Conservation (phyloP, 768 basidiomycete species). For the Russula earlei region DNA sequence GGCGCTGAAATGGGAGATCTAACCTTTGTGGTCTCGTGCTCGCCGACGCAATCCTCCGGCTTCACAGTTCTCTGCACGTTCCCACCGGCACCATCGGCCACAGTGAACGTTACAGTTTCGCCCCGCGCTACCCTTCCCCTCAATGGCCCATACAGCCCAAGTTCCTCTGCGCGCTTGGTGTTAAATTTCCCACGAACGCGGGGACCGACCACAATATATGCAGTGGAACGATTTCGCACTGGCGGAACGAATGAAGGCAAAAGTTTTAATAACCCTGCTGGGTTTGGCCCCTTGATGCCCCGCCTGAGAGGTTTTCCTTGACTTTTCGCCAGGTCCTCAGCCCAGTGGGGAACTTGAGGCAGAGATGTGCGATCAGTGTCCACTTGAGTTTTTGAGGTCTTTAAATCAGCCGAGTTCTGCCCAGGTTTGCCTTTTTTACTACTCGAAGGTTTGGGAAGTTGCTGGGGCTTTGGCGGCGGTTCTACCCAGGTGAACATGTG, state of each 20-base stretch:
- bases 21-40: slow-evolving; percentile 42
- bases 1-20: slow-evolving; percentile 7
- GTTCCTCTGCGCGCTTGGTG: slow-evolving; percentile 45
- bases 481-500: slow-evolving; percentile 43
- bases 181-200: slow-evolving; percentile 60
- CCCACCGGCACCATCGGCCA: slow-evolving; percentile 37
- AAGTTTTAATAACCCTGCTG: slow-evolving; percentile 5
- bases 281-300: neutral
- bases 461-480: slow-evolving; percentile 6
- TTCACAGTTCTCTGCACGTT: slow-evolving; percentile 39
- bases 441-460: neutral
- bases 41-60: slow-evolving; percentile 53
- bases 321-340: neutral
- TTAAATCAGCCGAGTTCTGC: neutral
- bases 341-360: slow-evolving; percentile 16
- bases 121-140: slow-evolving; percentile 59
- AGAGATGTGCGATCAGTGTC: neutral
- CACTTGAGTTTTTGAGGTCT: neutral
- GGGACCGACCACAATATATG: slow-evolving; percentile 37
- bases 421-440: slow-evolving; percentile 4
- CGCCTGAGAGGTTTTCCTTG: neutral
- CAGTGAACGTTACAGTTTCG: slow-evolving; percentile 46
- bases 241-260: slow-evolving; percentile 2
- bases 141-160: slow-evolving; percentile 57
- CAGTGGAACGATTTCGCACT: slow-evolving; percentile 20